Evolutionary conservation across 345 rosid genomes (phyloP), one percentile per base, ranked within the genome.

Genomic region (Linum tenue): DNA sequence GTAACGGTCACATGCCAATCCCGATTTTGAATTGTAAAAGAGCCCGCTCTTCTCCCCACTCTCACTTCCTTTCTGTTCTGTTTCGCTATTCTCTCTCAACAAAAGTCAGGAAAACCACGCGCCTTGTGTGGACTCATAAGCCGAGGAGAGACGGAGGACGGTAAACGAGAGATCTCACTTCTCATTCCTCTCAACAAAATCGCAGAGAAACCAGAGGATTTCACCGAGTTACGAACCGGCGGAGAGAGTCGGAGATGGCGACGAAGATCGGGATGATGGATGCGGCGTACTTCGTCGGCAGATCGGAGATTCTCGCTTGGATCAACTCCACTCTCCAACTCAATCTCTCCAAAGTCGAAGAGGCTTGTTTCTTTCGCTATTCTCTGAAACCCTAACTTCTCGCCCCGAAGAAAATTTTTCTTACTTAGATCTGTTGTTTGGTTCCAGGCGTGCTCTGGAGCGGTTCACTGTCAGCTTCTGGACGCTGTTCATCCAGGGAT

Each of bases 291-390:
- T 91, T 95, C 78, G 99, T 95, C 3, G 97, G 96, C 2, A 82
- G 99, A 91, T 85, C 96, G 37, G 97, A 91, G 85, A 91, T 95
- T 73, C 96, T 95, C 64, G 69, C 96, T 0, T 95, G 96, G 99
- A 87, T 95, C 73, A 95, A 89, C 81, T 80, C 91, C 59, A 83
- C 89, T 69, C 94, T 91, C 55, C 95, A 83, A 38, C 96, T 95
- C 70, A 87, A 75, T 69, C 86, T 95, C 77, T 83, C 98, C 73
- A 95, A 86, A 86, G 99, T 95, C 58, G 99, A 91, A 86, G 99
- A 95, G 94, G 97, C 87, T 67, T 59, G 12, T 51, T 2, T 10
- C 1, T 53, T n/a, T 0, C 38, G 9, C 1, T 16, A 14, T 7
- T 59, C 11, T 15, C n/a, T 16, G 0, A 37, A 55, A 14, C 3